Conservation (phyloP, 2,329 filamentous ascomycete genomes). For the Mycocentrospora acerina region DNA sequence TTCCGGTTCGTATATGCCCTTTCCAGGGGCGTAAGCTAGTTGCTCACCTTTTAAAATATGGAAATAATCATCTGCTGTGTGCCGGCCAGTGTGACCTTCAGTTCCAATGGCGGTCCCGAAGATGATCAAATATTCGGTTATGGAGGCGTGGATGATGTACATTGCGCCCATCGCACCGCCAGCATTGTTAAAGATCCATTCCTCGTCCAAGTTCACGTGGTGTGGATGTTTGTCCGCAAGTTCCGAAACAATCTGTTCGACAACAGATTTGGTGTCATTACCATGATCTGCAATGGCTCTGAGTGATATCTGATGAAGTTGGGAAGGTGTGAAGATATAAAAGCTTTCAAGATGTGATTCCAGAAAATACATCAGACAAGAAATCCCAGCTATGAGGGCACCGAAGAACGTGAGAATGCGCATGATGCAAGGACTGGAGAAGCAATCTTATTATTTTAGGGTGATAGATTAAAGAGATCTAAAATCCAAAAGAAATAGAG, state of each 20-base stretch:
- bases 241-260: conserved; percentile 69
- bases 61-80: conserved; percentile 94
- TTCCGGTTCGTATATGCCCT: conserved; percentile 67
- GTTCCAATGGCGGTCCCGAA: conserved; percentile 70
- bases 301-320: conserved; percentile 69
- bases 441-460: no score
- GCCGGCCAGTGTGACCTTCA: conserved; percentile 83
- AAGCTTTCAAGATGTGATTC: conserved; percentile 45
- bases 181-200: conserved; percentile 92
- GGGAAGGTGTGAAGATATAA: conserved; percentile 72
- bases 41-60: conserved; percentile 81
- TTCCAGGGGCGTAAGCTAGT: conserved; percentile 64
- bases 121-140: conserved; percentile 63
- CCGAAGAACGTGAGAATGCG: conserved; percentile 23
- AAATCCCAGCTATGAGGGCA: conserved; percentile 23
- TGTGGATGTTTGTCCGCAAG: conserved; percentile 48
- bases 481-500: no score
- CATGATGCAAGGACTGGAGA: no score
- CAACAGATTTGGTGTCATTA: conserved; percentile 71
- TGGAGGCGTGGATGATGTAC: conserved; percentile 84
- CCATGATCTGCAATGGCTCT: conserved; percentile 68
- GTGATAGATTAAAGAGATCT: no score
- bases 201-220: conserved; percentile 69
- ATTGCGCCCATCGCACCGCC: conserved; percentile 90
- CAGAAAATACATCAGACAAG: conserved; percentile 30